Base-by-base conservation (phyloP, 805 yeast species). In the Candida gorgasii region DNA sequence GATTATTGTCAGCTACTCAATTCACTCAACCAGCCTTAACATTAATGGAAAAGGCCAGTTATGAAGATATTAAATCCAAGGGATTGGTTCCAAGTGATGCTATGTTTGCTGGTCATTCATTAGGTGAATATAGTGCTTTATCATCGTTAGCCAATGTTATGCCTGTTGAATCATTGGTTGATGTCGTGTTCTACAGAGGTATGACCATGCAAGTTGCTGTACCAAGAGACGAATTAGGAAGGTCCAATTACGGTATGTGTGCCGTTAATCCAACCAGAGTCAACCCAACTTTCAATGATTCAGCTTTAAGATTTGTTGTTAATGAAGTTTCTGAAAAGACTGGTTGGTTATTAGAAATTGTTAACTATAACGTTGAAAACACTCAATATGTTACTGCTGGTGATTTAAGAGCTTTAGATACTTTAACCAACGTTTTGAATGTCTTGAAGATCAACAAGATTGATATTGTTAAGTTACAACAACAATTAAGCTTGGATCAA, bases 141-240 rank as follows among this genome's bases (percentile, higher is more conserved):
- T 89, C 98, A 13, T 89, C 99, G 19, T 76, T 93, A 59, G 99
- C 97, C 42, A 96, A 93, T 64, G 97, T 95, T 46, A 92, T 93
- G 98, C 96, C 98, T 37, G 89, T 93, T 57, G 99, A 93, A 73
- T 86, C 95, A 5, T 77, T 92, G 54, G 97, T 92, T 49, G 98
- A 92, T 67, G 95, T 92, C 66, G 98, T 92, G 42, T 93, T 93
- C 79, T 95, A 93, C 80, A 85, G 99, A 77, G 99, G 99, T 79
- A 93, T 93, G 98, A 95, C 99, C 38, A 93, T 93, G 99, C 99
- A 93, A 76, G 99, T 93, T 52, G 99, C 99, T 36, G 99, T 93
- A 53, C 98, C 98, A 63, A 86, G 99, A 75, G 99, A 93, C 69
- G 79, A 82, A 43, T 63, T 70, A 39, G 99, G 99, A 38, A 86